Percentiles rank a stretch among this genome's conserved stretches.
These are phyloP conservation scores for Fragilaria crotonensis DNA, from an alignment of 108 stramenopile species.

Conservation along the genomic window DNA sequence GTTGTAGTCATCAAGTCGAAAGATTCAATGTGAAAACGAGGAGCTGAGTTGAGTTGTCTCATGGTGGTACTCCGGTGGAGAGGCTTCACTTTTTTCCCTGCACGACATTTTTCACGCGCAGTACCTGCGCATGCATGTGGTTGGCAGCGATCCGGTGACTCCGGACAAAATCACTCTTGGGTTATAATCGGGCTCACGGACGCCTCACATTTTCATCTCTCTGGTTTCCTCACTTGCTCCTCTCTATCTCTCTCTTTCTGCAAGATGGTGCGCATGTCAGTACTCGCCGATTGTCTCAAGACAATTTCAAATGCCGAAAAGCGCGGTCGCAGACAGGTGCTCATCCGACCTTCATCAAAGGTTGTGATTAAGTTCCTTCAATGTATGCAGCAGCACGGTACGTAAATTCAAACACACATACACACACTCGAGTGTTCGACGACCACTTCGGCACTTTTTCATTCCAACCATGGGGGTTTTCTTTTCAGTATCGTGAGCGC, in stretches of 20 bases:
- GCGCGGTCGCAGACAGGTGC: slow-evolving; percentile 98
- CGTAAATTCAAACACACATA: slow-evolving; percentile 20
- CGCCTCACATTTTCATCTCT: slow-evolving; percentile 5
- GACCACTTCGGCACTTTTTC: not conserved
- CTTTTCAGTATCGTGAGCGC: slow-evolving; percentile 8
- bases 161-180: no score
- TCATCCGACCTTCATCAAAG: slow-evolving; percentile 99
- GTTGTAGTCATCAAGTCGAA: no score
- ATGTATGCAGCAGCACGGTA: slow-evolving; percentile 99
- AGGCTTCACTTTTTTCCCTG: no score
- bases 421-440: not conserved
- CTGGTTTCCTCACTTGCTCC: slow-evolving; percentile 1
- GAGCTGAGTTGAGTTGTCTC: no score
- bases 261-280: slow-evolving; percentile 99
- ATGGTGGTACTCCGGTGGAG: no score
- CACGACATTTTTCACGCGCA: no score
- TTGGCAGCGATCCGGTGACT: no score
- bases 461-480: slow-evolving; percentile 8
- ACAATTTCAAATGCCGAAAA: slow-evolving; percentile 99
- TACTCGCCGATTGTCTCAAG: slow-evolving; percentile 99
- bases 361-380: slow-evolving; percentile 99
- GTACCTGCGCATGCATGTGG: no score
- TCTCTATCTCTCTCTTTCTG: slow-evolving; percentile 4
- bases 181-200: no score
- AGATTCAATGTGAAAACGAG: no score